A percentile compares a stretch with the other conserved stretches of the same genome.
Conservation (phyloP, 805 yeast genomes). For the Saitoella complicata region DNA sequence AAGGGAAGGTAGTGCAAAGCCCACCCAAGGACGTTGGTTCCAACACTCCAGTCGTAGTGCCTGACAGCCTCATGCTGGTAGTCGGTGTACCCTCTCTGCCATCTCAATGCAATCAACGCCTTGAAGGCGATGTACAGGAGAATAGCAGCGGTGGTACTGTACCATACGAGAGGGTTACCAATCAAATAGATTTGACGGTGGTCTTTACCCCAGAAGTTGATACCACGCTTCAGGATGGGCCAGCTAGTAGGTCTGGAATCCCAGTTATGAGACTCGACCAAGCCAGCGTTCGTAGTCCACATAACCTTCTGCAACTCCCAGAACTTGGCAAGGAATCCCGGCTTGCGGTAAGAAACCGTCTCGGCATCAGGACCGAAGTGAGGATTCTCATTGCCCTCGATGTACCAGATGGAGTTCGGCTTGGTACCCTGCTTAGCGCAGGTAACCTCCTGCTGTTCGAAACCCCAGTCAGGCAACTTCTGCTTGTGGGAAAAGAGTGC, state of each 20-base stretch:
- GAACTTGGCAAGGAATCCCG: slow-evolving; percentile 35
- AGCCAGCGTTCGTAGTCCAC: slow-evolving; percentile 33
- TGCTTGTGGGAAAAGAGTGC: slow-evolving; percentile 54
- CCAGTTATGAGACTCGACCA: slow-evolving; percentile 33
- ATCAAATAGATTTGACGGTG: slow-evolving; percentile 36
- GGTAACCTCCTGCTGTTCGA: slow-evolving; percentile 70
- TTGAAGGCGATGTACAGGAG: slow-evolving; percentile 17
- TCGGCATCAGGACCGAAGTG: slow-evolving; percentile 20
- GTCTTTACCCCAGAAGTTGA: slow-evolving; percentile 35
- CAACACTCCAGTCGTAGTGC: slow-evolving; percentile 22
- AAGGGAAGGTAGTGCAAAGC: slow-evolving; percentile 79
- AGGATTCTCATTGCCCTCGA: slow-evolving; percentile 53
- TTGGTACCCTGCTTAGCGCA: slow-evolving; percentile 63
- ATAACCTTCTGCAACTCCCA: slow-evolving; percentile 41
- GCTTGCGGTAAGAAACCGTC: slow-evolving; percentile 20
- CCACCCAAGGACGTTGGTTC: slow-evolving; percentile 51
- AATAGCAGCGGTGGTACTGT: slow-evolving; percentile 25
- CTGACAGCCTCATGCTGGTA: slow-evolving; percentile 16
- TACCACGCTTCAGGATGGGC: slow-evolving; percentile 46
- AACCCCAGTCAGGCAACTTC: slow-evolving; percentile 72
- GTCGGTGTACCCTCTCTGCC: slow-evolving; percentile 26
- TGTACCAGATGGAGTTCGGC: slow-evolving; percentile 54
- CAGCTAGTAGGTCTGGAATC: slow-evolving; percentile 45
- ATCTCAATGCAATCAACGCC: slow-evolving; percentile 19
- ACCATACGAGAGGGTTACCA: slow-evolving; percentile 50